Evolutionary conservation across 2,329 filamentous ascomycete species (phyloP).

Genomic region (Pestalotiopsis sp.): DNA sequence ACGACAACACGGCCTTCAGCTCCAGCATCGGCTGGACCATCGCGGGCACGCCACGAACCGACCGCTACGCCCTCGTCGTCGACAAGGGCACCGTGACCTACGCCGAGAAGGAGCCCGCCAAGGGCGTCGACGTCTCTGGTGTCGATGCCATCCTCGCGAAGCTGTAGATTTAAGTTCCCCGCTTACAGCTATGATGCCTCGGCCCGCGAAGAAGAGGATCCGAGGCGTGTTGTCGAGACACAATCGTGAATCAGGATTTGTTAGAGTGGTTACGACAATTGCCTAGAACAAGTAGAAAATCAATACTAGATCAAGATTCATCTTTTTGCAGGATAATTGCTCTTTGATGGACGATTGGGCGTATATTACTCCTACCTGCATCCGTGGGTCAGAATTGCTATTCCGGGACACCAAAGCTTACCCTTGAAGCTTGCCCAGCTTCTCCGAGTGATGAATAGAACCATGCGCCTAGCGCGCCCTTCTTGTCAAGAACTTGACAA

Average conservation of each 20-base stretch:
- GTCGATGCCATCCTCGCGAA: conserved; percentile 48
- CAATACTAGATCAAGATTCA: background rate
- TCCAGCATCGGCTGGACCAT: conserved; percentile 74
- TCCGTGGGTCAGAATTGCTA: no score
- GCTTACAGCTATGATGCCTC: background rate
- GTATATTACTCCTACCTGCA: no score
- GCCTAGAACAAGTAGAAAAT: background rate
- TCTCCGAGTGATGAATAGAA: no score
- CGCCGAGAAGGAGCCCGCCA: conserved; percentile 67
- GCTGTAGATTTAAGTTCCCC: conserved; percentile 7
- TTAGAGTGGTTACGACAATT: background rate
- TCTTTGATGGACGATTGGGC: background rate
- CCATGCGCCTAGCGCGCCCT: no score
- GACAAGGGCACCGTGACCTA: conserved; percentile 82
- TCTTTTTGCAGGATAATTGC: background rate
- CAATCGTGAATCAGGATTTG: background rate
- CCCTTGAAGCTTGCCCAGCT: no score
- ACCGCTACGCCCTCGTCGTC: conserved; percentile 75
- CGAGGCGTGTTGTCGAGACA: no score
- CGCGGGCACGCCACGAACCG: conserved; percentile 64
- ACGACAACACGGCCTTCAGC: conserved; percentile 68
- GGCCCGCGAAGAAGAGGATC: no score
- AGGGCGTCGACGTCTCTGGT: conserved; percentile 48
- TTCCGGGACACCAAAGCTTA: no score
- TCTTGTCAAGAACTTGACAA: no score